Conservation (phyloP, 2,329 filamentous ascomycete species). For the Periconia sp. region DNA sequence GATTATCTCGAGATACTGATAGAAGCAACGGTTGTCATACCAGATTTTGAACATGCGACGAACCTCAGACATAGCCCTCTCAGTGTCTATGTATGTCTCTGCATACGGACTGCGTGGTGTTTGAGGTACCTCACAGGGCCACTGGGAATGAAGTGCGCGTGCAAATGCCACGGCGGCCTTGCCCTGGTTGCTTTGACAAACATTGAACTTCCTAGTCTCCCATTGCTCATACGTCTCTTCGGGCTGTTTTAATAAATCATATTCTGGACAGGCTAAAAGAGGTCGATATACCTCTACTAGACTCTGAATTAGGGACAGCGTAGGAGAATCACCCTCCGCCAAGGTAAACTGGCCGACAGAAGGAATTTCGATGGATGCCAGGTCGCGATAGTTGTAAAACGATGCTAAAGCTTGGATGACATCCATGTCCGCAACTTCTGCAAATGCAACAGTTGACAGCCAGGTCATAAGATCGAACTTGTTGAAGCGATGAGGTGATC, state of each 20-base stretch:
- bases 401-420: conserved; percentile 23
- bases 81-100: conserved; percentile 16
- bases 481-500: neutral
- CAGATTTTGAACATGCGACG: neutral
- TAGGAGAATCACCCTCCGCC: conserved; percentile 8
- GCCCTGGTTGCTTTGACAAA: conserved; percentile 7
- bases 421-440: conserved; percentile 21
- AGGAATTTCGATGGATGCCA: conserved; percentile 15
- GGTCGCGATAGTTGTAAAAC: conserved; percentile 14
- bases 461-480: conserved; percentile 26
- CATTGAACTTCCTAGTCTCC: conserved; percentile 4
- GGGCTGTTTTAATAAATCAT: conserved; percentile 8
- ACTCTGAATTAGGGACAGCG: conserved; percentile 1
- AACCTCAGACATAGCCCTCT: conserved; percentile 18
- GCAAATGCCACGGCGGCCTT: conserved; percentile 14
- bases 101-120: neutral
- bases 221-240: conserved; percentile 15
- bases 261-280: neutral
- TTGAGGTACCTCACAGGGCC: neutral
- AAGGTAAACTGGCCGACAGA: conserved; percentile 4
- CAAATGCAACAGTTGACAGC: conserved; percentile 29
- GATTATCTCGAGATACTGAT: neutral
- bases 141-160: conserved; percentile 6
- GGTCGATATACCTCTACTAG: neutral
- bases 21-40: neutral